Base-by-base conservation (phyloP, 2,329 filamentous ascomycete genomes). In the Calonectria pteridis region DNA sequence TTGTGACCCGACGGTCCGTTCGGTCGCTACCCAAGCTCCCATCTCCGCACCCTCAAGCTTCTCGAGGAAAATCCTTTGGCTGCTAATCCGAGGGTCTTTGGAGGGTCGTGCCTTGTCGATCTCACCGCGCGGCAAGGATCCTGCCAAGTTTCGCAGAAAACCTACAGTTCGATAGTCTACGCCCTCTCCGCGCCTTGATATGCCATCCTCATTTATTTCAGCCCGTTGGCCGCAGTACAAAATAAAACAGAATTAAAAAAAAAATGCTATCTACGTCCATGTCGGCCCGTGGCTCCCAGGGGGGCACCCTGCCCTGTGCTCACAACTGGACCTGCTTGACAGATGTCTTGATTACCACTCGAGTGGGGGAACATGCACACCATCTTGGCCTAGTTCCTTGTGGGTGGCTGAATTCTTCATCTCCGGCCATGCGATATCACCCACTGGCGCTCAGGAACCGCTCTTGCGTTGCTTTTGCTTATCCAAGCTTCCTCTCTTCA, bases 321-420 rank as follows among this genome's bases (percentile, higher is more conserved):
- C 58, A 13, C 62, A 35, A 37, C 58, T 11, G 35, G 28, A 33
- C 33, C 16, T 31, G 31, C 28, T 51, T 66, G 51, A 40, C 69
- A 67, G 53, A 49, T 67, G 67, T 55, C 49, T 26, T 20, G 14
- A 50, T 13, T 51, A 31, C 55, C 28, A 64, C 59, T 18, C 16
- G 55, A 20, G 71, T 68, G 71, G 71, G 66, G 50, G 66, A 59
- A 55, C 33, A 49, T 51, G 59, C 59, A 73, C 66, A 73, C 65
- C 50, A 69, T 69, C 29, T 66, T 51, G 43, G 43, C 23, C 26
- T 43, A n/a, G 43, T 40, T 46, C 51, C 67, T 33, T 66, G 58
- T 43, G 23, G 10, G 71, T 65, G 59, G 71, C 71, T 65, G 49
- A 58, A 37, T 40, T 46, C 43, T 43, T 69, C 66, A 73, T 73